Conservation (phyloP, 805 yeast genomes). For the Candida saitoana region DNA sequence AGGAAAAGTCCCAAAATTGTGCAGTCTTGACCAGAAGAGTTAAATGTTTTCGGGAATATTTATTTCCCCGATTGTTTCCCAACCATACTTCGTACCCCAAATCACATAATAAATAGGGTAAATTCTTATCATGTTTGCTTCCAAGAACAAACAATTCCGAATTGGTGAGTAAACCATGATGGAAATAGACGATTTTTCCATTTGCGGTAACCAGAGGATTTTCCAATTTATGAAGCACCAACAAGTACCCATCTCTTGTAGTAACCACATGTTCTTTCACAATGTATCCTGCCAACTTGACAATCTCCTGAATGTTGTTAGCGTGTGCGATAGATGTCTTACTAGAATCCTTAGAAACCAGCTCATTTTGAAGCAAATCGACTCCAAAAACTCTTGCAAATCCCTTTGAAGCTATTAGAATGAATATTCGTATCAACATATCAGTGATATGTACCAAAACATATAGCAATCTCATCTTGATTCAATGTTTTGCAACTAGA, state of each 20-base stretch:
- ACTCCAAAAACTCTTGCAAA: not conserved
- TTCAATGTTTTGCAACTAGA: too few relatives aligned
- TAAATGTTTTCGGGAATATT: constrained; percentile 28
- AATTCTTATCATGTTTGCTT: constrained; percentile 16
- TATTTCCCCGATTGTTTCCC: constrained; percentile 25
- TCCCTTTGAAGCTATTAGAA: not conserved
- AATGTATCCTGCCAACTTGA: constrained; percentile 19
- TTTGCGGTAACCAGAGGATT: constrained; percentile 2
- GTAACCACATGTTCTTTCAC: constrained; percentile 27
- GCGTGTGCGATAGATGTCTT: constrained; percentile 6
- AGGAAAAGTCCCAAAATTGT: constrained; percentile 28
- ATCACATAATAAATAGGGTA: constrained; percentile 20
- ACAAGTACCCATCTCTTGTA: constrained; percentile 25
- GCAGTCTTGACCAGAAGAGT: constrained; percentile 20
- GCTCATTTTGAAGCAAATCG: not conserved
- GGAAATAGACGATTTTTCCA: constrained; percentile 24
- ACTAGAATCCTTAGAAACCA: not conserved
- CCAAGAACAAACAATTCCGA: constrained; percentile 37
- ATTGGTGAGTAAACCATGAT: constrained; percentile 29
- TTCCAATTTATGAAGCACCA: constrained; percentile 27
- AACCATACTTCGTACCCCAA: constrained; percentile 23
- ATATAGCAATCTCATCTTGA: too few relatives aligned
- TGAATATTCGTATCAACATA: not conserved
- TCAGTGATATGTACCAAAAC: not conserved
- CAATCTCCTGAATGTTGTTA: constrained; percentile 22